phyloP scores from a whole-genome alignment of 2,329 filamentous ascomycete genomes.

The Fusarium mundagurra region DNA sequence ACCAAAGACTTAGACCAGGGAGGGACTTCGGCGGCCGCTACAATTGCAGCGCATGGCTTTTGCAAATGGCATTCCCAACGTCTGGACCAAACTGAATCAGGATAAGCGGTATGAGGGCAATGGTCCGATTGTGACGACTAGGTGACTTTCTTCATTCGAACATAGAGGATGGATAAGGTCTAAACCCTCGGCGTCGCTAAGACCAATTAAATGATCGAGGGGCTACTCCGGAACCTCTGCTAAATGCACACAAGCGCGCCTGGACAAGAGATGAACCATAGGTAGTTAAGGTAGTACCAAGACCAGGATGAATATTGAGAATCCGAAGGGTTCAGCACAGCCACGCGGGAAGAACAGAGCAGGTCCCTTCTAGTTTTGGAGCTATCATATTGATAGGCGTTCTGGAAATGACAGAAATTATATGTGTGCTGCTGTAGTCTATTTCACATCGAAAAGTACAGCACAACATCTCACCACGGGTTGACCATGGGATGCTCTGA shows the following conservation, averaged over 20 bases:
- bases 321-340: conserved; percentile 28
- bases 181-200: conserved; percentile 2
- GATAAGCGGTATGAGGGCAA: conserved; percentile 31
- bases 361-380: conserved; percentile 17
- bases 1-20: conserved; percentile 8
- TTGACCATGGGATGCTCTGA: conserved; percentile 28
- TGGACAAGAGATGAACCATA: background rate
- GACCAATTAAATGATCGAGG: conserved; percentile 18
- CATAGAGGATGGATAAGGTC: conserved; percentile 10
- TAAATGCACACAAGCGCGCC: background rate
- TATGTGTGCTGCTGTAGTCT: background rate
- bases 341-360: conserved; percentile 24
- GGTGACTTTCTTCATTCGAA: conserved; percentile 14
- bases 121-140: conserved; percentile 42
- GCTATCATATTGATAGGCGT: conserved; percentile 9
- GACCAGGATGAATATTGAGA: conserved; percentile 9
- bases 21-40: conserved; percentile 35
- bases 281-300: conserved; percentile 8
- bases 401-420: conserved; percentile 2
- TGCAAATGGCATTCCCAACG: conserved; percentile 34
- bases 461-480: conserved; percentile 28
- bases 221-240: conserved; percentile 6
- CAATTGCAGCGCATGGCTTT: conserved; percentile 32
- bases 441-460: background rate
- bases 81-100: conserved; percentile 32